Base-by-base conservation (phyloP, 306 rosid genomes). In the Prunus salicina region DNA sequence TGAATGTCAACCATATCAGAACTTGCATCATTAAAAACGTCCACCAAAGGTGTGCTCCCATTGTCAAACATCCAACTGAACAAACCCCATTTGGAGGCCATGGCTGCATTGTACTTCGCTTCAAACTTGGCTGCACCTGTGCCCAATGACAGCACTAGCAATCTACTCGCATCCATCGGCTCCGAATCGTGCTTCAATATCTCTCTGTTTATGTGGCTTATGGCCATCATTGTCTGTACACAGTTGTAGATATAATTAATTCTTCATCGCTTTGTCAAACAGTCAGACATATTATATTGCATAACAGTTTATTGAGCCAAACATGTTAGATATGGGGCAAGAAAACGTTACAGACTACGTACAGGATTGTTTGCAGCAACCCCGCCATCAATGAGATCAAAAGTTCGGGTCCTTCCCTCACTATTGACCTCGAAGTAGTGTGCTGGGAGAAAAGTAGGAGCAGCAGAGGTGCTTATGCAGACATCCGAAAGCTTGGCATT, bases 311-410 rank as follows among this genome's bases (percentile, higher is more conserved):
- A 38, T 38, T 38, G 43, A 38, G 43, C 7, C 0, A 38, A 38
- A 38, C 43, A 38, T 38, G 43, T 38, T 38, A 38, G 43, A 38
- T 38, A 38, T 7, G 2, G 43, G 43, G 43, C 8, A 38, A 38
- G 43, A 38, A 38, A 38, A 38, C 43, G 43, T 38, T 38, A 38
- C 43, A 5, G 4, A 72, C 22, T 70, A 79, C 88, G 69, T 51
- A 84, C 86, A 5, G 86, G 90, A 71, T 87, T 87, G 64, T 84
- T 87, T 46, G 82, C 88, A 3, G 84, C 88, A 27, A 87, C 66
- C 0, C 77, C 86, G 10, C 88, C 90, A 2, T 84, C 88, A 4
- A 87, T 12, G 52, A 84, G 79, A 65, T 87, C 81, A 30, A 58
- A 87, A 3, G 61, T 50, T 58, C 81, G 79, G 65, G 68, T 55